Conservation (phyloP, 495 filamentous ascomycete genomes). For the Letharia columbiana region DNA sequence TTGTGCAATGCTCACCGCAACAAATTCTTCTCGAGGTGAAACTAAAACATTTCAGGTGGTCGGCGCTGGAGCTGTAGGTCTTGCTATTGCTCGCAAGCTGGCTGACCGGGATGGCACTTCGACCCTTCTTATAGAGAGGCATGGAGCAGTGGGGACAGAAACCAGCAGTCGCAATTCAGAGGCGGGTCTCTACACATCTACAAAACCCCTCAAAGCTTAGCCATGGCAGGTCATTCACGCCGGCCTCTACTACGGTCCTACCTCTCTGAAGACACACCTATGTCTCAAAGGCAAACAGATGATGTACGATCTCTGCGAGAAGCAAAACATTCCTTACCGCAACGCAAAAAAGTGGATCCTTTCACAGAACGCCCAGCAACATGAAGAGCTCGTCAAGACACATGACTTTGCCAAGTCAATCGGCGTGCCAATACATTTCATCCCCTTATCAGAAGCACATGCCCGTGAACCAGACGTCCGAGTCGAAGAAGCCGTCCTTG, state of each 20-base stretch:
- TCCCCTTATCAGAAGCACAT: conserved; percentile 51
- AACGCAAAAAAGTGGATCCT: conserved; percentile 92
- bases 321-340: conserved; percentile 56
- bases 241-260: conserved; percentile 80
- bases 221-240: conserved; percentile 74
- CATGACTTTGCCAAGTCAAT: conserved; percentile 58
- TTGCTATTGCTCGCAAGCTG: conserved; percentile 75
- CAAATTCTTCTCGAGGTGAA: conserved; percentile 12
- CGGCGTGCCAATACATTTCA: conserved; percentile 64
- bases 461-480: conserved; percentile 64
- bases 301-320: conserved; percentile 70
- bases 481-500: conserved; percentile 62
- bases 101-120: conserved; percentile 52
- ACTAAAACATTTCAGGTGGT: conserved; percentile 50
- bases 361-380: conserved; percentile 67
- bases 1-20: conserved; percentile 23
- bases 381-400: conserved; percentile 53
- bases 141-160: conserved; percentile 72
- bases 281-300: conserved; percentile 68
- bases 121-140: conserved; percentile 77
- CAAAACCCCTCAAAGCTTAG: neutral
- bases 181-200: conserved; percentile 34
- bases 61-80: conserved; percentile 83
- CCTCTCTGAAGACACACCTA: conserved; percentile 70
- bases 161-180: conserved; percentile 91